Percentiles rank a stretch among this genome's conserved stretches.
These are phyloP conservation scores for Pythium plurisporium DNA, from an alignment of 352 stramenopile genomes.

Conservation along the genomic window DNA sequence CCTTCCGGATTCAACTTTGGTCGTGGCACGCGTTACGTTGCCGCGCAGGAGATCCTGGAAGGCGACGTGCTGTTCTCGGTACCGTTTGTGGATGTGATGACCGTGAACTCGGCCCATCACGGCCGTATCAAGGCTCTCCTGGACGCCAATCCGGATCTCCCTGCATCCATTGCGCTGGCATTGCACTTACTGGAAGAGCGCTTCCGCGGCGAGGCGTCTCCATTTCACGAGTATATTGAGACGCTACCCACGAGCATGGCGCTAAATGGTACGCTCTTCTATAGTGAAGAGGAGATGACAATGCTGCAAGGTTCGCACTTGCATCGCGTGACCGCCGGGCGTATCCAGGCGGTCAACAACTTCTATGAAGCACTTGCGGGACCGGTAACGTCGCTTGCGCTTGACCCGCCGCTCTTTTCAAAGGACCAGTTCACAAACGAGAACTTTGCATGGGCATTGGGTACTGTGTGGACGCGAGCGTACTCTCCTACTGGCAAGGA, in stretches of 20 bases:
- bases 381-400: slow-evolving; percentile 22
- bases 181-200: slow-evolving; percentile 27
- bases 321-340: slow-evolving; percentile 7
- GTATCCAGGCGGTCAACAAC: slow-evolving; percentile 14
- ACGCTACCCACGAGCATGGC: slow-evolving; percentile 4
- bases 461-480: slow-evolving; percentile 24
- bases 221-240: slow-evolving; percentile 18
- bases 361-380: slow-evolving; percentile 23
- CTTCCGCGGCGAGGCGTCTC: slow-evolving; percentile 17
- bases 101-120: slow-evolving; percentile 13
- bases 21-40: slow-evolving; percentile 21
- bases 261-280: slow-evolving; percentile 26
- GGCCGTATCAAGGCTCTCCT: slow-evolving; percentile 22
- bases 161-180: slow-evolving; percentile 16
- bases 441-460: slow-evolving; percentile 30
- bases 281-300: slow-evolving; percentile 20
- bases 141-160: slow-evolving; percentile 25
- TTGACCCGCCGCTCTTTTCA: slow-evolving; percentile 26
- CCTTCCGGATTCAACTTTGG: slow-evolving; percentile 23
- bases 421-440: slow-evolving; percentile 22
- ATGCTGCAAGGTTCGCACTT: slow-evolving; percentile 22
- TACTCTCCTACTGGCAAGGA: slow-evolving; percentile 12
- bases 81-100: slow-evolving; percentile 22
- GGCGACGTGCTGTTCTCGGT: slow-evolving; percentile 26
- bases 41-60: neutral